phyloP scores from a whole-genome alignment of 306 rosid species.

The Hippophae gyantsensis region DNA sequence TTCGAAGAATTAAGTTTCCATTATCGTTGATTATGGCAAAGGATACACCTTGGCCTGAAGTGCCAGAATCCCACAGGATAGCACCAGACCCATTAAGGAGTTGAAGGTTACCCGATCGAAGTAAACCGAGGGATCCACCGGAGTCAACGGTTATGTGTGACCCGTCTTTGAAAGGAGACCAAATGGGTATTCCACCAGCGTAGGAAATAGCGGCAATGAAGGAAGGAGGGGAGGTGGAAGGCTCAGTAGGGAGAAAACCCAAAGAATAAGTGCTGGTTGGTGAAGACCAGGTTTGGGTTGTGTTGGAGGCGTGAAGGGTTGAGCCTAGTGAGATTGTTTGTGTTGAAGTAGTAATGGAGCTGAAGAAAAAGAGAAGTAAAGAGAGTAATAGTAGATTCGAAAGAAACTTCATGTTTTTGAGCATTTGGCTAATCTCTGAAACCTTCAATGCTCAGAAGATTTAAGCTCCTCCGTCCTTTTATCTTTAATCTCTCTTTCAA shows the following conservation, averaged over 20 bases:
- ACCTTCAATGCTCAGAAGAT: too few relatives aligned
- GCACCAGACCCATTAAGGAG: slow-evolving; percentile 52
- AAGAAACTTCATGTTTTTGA: slow-evolving; percentile 10
- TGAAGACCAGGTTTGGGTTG: slow-evolving; percentile 40
- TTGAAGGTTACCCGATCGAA: slow-evolving; percentile 40
- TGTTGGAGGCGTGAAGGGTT: slow-evolving; percentile 41
- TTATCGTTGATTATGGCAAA: slow-evolving; percentile 32
- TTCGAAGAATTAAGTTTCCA: slow-evolving; percentile 42
- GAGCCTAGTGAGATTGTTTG: slow-evolving; percentile 30
- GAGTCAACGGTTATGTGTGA: slow-evolving; percentile 33
- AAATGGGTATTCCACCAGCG: slow-evolving; percentile 39
- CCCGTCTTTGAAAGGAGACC: slow-evolving; percentile 44
- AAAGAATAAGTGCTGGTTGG: slow-evolving; percentile 31
- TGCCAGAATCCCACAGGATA: slow-evolving; percentile 47
- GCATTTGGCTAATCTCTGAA: too few relatives aligned
- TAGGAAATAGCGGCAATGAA: slow-evolving; percentile 36
- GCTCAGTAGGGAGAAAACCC: slow-evolving; percentile 30
- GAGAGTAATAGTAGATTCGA: background rate
- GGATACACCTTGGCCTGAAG: slow-evolving; percentile 42
- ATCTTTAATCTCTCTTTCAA: too few relatives aligned
- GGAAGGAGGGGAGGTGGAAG: slow-evolving; percentile 41
- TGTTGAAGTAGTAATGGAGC: slow-evolving; percentile 5
- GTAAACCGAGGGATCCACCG: slow-evolving; percentile 37
- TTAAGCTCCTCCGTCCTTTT: too few relatives aligned
- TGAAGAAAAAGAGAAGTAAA: background rate